phyloP scores from a whole-genome alignment of 2,329 filamentous ascomycete genomes.

The Colletotrichum liaoningense region DNA sequence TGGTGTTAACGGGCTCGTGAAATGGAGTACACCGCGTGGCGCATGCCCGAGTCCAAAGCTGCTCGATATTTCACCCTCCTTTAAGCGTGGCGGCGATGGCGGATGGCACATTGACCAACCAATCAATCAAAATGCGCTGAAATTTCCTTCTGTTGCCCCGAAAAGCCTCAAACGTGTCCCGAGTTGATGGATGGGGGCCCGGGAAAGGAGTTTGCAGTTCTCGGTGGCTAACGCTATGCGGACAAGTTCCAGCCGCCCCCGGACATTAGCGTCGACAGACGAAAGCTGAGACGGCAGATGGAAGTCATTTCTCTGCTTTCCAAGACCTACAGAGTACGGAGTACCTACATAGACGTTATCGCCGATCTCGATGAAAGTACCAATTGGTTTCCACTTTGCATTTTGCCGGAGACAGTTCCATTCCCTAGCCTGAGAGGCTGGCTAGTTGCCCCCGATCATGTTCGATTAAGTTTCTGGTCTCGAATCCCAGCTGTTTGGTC shows the following conservation, averaged over 20 bases:
- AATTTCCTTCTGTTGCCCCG: background rate
- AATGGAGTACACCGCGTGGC: background rate
- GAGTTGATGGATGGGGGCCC: background rate
- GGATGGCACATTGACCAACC: background rate
- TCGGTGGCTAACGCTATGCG: background rate
- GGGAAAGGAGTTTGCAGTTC: background rate
- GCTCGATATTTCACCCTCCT: background rate
- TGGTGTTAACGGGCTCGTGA: background rate
- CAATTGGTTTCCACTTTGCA: background rate
- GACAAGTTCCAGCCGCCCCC: background rate
- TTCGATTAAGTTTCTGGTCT: background rate
- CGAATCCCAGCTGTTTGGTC: background rate
- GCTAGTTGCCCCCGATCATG: background rate
- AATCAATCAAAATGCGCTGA: background rate
- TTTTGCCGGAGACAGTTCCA: background rate
- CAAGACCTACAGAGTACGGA: background rate
- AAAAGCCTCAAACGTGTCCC: background rate
- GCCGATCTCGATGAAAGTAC: background rate
- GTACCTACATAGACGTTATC: background rate
- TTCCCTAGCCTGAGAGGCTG: background rate
- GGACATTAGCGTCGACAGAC: background rate
- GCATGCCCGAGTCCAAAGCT: background rate
- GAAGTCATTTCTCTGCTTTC: background rate
- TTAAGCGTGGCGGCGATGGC: background rate
- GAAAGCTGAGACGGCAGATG: background rate